Conservation (phyloP, 768 basidiomycete species). For the Omphalotus guepiniiformis region DNA sequence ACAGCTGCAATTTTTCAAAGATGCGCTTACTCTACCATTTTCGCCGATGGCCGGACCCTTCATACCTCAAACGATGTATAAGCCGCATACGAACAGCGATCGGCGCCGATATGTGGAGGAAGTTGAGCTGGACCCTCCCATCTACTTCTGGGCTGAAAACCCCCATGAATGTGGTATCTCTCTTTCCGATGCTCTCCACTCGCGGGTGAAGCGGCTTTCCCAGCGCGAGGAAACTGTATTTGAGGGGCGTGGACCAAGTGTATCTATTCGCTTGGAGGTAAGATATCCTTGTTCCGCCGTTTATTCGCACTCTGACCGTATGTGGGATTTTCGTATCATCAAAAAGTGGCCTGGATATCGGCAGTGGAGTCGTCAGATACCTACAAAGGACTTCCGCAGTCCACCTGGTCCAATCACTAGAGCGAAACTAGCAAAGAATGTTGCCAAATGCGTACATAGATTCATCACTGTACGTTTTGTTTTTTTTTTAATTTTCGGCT, state of each 20-base stretch:
- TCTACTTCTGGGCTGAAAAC: conserved; percentile 54
- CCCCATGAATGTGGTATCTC: conserved; percentile 58
- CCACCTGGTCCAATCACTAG: conserved; percentile 76
- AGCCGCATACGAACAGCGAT: conserved; percentile 74
- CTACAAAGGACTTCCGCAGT: conserved; percentile 75
- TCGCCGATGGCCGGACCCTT: conserved; percentile 40
- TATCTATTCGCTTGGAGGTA: conserved; percentile 76
- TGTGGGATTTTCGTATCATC: conserved; percentile 5
- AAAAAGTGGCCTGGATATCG: conserved; percentile 76
- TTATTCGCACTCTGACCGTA: too few relatives aligned
- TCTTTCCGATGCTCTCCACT: conserved; percentile 60
- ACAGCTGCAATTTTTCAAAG: conserved; percentile 41
- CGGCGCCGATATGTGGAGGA: conserved; percentile 74
- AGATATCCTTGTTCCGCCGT: conserved; percentile 16
- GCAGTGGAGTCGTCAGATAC: conserved; percentile 77
- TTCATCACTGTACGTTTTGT: conserved; percentile 52
- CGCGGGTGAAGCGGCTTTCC: conserved; percentile 49
- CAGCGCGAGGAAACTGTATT: conserved; percentile 67
- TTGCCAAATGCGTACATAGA: conserved; percentile 70
- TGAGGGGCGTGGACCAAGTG: conserved; percentile 68
- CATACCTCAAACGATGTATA: conserved; percentile 68
- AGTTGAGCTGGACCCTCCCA: conserved; percentile 56
- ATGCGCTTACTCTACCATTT: conserved; percentile 33
- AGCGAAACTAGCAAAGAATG: conserved; percentile 73
- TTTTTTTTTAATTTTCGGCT: conserved; percentile 6